Evolutionary conservation across 257 asterid genomes (phyloP).

Genomic region (Cynanchum wilfordii): DNA sequence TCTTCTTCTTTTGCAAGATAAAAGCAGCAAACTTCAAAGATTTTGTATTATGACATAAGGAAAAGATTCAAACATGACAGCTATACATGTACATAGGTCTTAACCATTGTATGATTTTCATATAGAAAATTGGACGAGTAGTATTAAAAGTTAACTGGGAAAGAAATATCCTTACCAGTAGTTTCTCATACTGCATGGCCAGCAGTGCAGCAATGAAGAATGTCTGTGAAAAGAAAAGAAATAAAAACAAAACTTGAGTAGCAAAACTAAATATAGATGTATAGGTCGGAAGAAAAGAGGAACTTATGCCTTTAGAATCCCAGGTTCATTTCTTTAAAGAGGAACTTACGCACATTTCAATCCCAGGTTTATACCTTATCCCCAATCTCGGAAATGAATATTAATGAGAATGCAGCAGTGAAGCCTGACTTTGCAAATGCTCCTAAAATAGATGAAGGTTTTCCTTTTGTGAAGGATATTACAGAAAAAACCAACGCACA

Average conservation of each 20-base stretch:
- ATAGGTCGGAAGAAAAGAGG: neutral
- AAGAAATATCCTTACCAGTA: constrained; percentile 43
- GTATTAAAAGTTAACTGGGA: constrained; percentile 2
- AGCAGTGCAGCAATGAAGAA: constrained; percentile 76
- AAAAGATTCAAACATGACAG: neutral
- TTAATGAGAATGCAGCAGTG: constrained; percentile 88
- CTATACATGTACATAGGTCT: neutral
- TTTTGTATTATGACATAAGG: neutral
- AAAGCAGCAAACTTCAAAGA: neutral
- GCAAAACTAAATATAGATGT: neutral
- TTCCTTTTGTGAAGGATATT: constrained; percentile 53
- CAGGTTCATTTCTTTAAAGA: neutral
- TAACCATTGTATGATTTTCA: neutral
- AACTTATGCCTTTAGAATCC: neutral
- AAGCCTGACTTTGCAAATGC: constrained; percentile 87
- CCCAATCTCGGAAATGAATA: constrained; percentile 90
- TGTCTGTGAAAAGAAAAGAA: constrained; percentile 46
- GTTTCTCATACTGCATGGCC: constrained; percentile 69
- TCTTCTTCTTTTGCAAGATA: neutral
- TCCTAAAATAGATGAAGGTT: constrained; percentile 59
- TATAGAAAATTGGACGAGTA: neutral
- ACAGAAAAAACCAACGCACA: constrained; percentile 55
- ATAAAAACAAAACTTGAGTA: constrained; percentile 8
- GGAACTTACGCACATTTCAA: neutral
- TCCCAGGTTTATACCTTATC: constrained; percentile 52